Evolutionary conservation across 1,139 yeast genomes (phyloP).

Genomic region (Yamadazyma conglobata): DNA sequence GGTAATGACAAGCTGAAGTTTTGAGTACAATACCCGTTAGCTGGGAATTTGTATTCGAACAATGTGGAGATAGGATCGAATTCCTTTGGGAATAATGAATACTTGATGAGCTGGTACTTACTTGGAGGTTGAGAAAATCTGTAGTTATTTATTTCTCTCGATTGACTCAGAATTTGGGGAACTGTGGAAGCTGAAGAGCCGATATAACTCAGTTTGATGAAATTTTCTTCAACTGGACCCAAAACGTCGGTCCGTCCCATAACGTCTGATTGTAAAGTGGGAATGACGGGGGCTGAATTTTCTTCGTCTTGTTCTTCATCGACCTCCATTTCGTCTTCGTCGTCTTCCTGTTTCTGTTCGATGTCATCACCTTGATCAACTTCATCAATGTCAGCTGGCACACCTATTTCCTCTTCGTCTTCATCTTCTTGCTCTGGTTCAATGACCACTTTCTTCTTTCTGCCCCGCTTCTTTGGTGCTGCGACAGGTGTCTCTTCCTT

Average conservation of each 20-base stretch:
- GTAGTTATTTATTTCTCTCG: constrained; percentile 21
- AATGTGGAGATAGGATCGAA: constrained; percentile 23
- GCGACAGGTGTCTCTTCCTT: constrained; percentile 17
- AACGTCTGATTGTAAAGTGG: constrained; percentile 17
- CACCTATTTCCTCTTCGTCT: constrained; percentile 10
- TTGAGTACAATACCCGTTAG: constrained; percentile 42
- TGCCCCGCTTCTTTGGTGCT: constrained; percentile 15
- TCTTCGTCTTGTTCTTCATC: constrained; percentile 15
- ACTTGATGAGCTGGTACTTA: constrained; percentile 26
- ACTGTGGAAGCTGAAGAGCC: constrained; percentile 33
- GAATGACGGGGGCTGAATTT: constrained; percentile 14
- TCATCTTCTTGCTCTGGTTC: constrained; percentile 11
- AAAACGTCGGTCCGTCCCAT: constrained; percentile 31
- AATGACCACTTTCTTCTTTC: constrained; percentile 21
- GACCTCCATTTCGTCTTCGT: constrained; percentile 15
- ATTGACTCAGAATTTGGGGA: constrained; percentile 22
- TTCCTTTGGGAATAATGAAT: constrained; percentile 32
- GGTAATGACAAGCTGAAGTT: constrained; percentile 45
- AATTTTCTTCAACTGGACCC: constrained; percentile 25
- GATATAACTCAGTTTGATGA: constrained; percentile 36
- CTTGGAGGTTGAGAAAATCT: constrained; percentile 13
- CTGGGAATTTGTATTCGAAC: constrained; percentile 46
- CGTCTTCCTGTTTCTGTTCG: constrained; percentile 16
- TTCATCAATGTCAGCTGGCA: constrained; percentile 14
- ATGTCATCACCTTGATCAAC: constrained; percentile 16